These are phyloP conservation scores for Neolentinus lepideus DNA, from an alignment of 1,284 basidiomycete species.

Conservation along the genomic window DNA sequence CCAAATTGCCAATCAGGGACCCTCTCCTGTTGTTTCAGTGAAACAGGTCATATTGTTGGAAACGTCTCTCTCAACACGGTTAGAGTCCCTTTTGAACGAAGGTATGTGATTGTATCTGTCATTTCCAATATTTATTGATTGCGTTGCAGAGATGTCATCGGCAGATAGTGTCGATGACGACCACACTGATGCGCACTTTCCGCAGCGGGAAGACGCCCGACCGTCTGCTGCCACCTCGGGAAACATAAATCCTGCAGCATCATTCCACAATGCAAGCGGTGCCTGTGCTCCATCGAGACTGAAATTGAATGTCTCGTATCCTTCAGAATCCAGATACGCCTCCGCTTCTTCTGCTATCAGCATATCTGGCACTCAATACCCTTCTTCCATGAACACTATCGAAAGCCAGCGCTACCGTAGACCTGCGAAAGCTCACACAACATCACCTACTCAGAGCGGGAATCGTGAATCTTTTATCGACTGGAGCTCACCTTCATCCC, in stretches of 20 bases:
- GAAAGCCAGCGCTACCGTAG: slow-evolving; percentile 10
- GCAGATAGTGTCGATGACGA: background rate
- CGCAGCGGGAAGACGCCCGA: too few species aligned
- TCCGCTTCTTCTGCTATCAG: slow-evolving; percentile 31
- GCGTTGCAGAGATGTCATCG: background rate
- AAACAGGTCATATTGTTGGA: too few species aligned
- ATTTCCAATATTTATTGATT: background rate
- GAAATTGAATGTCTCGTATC: slow-evolving; percentile 13
- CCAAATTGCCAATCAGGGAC: background rate
- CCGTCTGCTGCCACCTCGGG: too few species aligned
- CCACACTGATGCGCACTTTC: background rate
- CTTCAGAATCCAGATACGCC: slow-evolving; percentile 8
- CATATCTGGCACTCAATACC: slow-evolving; percentile 38
- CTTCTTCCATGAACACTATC: background rate
- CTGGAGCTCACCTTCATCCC: slow-evolving; percentile 32
- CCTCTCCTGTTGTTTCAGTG: background rate
- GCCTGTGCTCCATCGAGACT: slow-evolving; percentile 13
- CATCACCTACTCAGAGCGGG: slow-evolving; percentile 9
- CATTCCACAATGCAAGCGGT: slow-evolving; percentile 8
- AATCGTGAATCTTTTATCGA: slow-evolving; percentile 53
- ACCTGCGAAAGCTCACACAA: slow-evolving; percentile 5
- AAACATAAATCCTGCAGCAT: too few species aligned
- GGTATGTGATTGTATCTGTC: background rate
- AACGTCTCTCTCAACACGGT: background rate
- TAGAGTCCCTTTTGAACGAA: background rate